Base-by-base conservation (phyloP, 441 rosid genomes). In the Euphorbia celastroides region DNA sequence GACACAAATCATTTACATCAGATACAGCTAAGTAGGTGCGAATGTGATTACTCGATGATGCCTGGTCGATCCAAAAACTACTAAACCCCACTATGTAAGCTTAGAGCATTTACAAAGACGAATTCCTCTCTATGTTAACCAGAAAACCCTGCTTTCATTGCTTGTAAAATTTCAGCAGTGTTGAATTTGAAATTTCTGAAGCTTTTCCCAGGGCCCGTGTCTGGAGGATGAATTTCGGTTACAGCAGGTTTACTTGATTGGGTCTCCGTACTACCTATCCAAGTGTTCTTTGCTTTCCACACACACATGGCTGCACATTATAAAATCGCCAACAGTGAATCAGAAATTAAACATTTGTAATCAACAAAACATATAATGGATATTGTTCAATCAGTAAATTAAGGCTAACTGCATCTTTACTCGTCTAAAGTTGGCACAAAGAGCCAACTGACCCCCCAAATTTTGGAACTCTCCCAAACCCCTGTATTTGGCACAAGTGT, bases 111-210 rank as follows among this genome's bases (percentile, higher is more conserved):
- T 64, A 78, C 74, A 65, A 19, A 26, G 56, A 52, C 30, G 65
- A 62, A 17, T 25, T 27, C 51, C 22, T 27, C 51, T 23, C 70
- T 75, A 41, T 54, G 67, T 75, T 68, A 87, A 68, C 82, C 36
- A 60, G 85, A 73, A 85, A 91, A 88, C 36, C 82, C 83, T 51
- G 87, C 71, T 72, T 89, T 92, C 88, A 90, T 75, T 62, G 94
- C 88, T 75, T 75, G 84, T 19, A 83, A 36, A 77, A 94, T 83
- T 50, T 83, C 84, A 23, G 79, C 70, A 1, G 74, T 76, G 70
- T 88, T 77, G 58, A 94, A 92, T 71, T 75, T 84, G 70, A 93
- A 93, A 79, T 74, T 83, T 77, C 83, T 78, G 71, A 94, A 78
- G 86, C 87, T 83, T 77, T 68, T 79, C 61, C 86, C 86, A 4